Evolutionary conservation across 768 basidiomycete genomes (phyloP).

Genomic region (Candolleomyces eurysporus): DNA sequence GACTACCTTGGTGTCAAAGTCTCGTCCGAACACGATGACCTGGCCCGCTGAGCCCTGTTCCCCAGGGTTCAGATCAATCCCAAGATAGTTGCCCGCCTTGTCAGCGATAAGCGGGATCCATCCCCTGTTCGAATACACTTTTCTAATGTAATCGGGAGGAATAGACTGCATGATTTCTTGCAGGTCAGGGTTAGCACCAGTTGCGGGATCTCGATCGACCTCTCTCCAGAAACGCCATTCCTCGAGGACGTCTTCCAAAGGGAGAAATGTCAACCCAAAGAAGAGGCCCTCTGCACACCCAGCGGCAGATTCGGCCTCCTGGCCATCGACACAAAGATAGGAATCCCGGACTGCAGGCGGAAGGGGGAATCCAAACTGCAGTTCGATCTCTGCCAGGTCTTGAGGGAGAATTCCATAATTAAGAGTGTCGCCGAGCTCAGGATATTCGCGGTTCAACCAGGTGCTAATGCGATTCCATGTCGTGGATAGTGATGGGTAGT

Average conservation of each 20-base stretch:
- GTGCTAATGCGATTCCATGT: conserved; percentile 83
- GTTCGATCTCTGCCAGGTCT: conserved; percentile 79
- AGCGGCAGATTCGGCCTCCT: conserved; percentile 87
- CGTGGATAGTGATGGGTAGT: conserved; percentile 75
- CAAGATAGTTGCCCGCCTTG: conserved; percentile 94
- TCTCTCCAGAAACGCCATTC: conserved; percentile 98
- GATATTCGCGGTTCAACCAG: conserved; percentile 87
- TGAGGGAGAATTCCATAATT: conserved; percentile 85
- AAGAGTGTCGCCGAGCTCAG: conserved; percentile 93
- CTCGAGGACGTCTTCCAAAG: conserved; percentile 88
- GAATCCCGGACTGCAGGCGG: conserved; percentile 90
- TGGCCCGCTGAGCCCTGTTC: conserved; percentile 79
- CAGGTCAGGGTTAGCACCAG: conserved; percentile 76
- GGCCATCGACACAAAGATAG: conserved; percentile 85
- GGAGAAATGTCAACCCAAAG: conserved; percentile 91
- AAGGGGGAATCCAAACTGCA: conserved; percentile 79
- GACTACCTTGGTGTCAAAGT: conserved; percentile 97
- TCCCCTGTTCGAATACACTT: conserved; percentile 88
- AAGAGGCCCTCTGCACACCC: conserved; percentile 90
- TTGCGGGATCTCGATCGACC: conserved; percentile 84
- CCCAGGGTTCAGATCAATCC: conserved; percentile 89
- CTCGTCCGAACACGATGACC: conserved; percentile 97
- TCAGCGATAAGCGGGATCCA: conserved; percentile 97
- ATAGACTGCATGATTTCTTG: conserved; percentile 82
- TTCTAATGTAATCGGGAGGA: conserved; percentile 85